Base-by-base conservation (phyloP, 495 filamentous ascomycete species). In the Hypoxylon rickii region DNA sequence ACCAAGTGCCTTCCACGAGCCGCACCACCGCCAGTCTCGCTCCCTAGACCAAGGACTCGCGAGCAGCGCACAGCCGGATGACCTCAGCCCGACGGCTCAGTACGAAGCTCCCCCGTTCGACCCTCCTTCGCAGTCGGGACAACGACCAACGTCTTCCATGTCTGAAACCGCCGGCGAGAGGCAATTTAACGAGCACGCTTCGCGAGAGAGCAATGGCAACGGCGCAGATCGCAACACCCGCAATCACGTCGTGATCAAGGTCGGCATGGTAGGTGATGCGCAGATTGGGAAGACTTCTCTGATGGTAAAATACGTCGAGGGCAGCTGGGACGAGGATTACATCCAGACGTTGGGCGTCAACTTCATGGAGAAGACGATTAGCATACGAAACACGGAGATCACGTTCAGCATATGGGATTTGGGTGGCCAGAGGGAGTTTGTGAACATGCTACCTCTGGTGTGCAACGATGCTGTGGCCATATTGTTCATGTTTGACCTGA, bases 301-400 rank as follows among this genome's bases (percentile, higher is more conserved):
- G 68, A 98, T 98, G 94, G 94, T 98, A 44, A 98, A 98, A 73
- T 98, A 98, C 64, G 94, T 98, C 31, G 94, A 98, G 74, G 94
- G 94, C 18, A 96, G 90, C 71, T 98, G 95, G 89, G 94, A 98
- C 72, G 94, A 98, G 74, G 94, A 98, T 73, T 98, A 98, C 73
- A 98, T 98, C 64, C 94, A 98, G 75, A 98, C 94, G 19, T 75
- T 98, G 41, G 94, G 93, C 51, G 94, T 98, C 73, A 98, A 98
- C 69, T 98, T 98, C 77, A 98, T 98, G 94, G 94, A 98, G 72
- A 98, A 98, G 77, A 98, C 94, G 8, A 97, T 98, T 68, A 93
- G 89, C 49, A 98, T 98, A 71, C 91, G 94, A 48, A 97, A 97
- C 71, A 98, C 94, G n/a, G 94, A 98, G 71, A 97, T 98, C 65